Evolutionary conservation across 805 yeast genomes (phyloP).

Genomic region (Helenozyma rhizophorensis): DNA sequence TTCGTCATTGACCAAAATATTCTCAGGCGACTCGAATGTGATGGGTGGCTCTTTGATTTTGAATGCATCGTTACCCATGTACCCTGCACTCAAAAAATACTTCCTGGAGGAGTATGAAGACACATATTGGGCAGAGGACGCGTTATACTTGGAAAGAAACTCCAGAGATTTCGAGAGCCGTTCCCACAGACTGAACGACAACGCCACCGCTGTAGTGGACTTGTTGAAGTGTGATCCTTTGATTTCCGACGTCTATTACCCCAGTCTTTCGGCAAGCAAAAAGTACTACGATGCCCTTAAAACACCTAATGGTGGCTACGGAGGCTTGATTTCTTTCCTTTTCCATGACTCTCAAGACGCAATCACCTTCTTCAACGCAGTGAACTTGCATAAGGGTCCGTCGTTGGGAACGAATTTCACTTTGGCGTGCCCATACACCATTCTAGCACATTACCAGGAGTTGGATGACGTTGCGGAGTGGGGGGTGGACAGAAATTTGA

Average conservation of each 20-base stretch:
- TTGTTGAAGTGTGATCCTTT: slow-evolving; percentile 48
- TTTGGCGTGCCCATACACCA: slow-evolving; percentile 83
- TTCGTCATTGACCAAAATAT: slow-evolving; percentile 84
- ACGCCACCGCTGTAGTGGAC: slow-evolving; percentile 51
- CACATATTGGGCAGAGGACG: slow-evolving; percentile 89
- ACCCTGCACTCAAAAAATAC: slow-evolving; percentile 44
- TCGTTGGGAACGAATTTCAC: slow-evolving; percentile 88
- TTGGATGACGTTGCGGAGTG: slow-evolving; percentile 73
- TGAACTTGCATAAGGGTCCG: slow-evolving; percentile 78
- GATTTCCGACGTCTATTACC: slow-evolving; percentile 68
- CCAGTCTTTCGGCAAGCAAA: slow-evolving; percentile 51
- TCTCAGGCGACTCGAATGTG: slow-evolving; percentile 91
- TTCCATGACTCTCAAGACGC: slow-evolving; percentile 66
- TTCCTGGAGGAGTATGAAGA: slow-evolving; percentile 60
- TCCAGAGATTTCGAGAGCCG: slow-evolving; percentile 81
- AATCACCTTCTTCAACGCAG: slow-evolving; percentile 65
- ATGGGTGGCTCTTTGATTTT: slow-evolving; percentile 89
- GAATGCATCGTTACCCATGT: slow-evolving; percentile 59
- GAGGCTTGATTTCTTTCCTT: slow-evolving; percentile 75
- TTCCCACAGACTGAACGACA: slow-evolving; percentile 51
- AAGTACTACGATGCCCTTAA: slow-evolving; percentile 67
- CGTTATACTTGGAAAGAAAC: slow-evolving; percentile 85
- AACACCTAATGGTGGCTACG: slow-evolving; percentile 77
- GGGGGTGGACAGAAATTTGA: slow-evolving; percentile 76
- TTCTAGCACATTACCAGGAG: slow-evolving; percentile 81